phyloP scores from a whole-genome alignment of 805 yeast species.

The Pichia phayaonensis region DNA sequence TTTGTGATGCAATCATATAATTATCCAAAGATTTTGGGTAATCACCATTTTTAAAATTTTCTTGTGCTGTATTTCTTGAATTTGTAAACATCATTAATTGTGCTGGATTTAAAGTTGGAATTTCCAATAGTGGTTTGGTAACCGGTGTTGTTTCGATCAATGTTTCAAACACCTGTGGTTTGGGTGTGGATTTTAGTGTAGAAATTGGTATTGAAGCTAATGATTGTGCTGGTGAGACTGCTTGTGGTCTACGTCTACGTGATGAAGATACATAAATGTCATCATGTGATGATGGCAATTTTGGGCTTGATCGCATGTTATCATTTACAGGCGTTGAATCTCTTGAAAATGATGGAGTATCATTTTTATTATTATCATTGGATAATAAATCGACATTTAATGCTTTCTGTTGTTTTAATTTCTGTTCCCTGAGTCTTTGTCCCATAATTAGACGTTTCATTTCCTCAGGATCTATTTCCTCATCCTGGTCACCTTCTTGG shows the following conservation, averaged over 20 bases:
- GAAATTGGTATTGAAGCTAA: not conserved
- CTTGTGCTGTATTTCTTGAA: conserved; percentile 49
- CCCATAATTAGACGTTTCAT: conserved; percentile 24
- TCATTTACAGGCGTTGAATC: not conserved
- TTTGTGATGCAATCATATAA: conserved; percentile 42
- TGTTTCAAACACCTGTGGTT: not conserved
- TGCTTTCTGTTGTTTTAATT: not conserved
- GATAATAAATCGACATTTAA: conserved; percentile 1
- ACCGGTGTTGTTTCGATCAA: not conserved
- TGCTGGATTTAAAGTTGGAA: conserved; percentile 13
- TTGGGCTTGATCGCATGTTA: not conserved
- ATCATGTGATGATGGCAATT: conserved; percentile 1
- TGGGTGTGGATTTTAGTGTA: not conserved
- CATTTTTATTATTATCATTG: not conserved
- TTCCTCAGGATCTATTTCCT: conserved; percentile 30
- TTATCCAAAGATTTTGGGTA: conserved; percentile 55
- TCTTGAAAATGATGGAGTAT: not conserved
- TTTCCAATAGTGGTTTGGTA: not conserved
- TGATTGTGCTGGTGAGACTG: not conserved
- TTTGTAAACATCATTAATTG: conserved; percentile 34
- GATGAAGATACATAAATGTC: conserved; percentile 20
- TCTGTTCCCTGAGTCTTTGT: conserved; percentile 15
- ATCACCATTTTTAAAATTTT: conserved; percentile 74
- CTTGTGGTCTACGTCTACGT: conserved; percentile 6
- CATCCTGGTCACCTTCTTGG: conserved; percentile 38